Conservation (phyloP, 75 land plant genomes). For the Pinus albicaulis region DNA sequence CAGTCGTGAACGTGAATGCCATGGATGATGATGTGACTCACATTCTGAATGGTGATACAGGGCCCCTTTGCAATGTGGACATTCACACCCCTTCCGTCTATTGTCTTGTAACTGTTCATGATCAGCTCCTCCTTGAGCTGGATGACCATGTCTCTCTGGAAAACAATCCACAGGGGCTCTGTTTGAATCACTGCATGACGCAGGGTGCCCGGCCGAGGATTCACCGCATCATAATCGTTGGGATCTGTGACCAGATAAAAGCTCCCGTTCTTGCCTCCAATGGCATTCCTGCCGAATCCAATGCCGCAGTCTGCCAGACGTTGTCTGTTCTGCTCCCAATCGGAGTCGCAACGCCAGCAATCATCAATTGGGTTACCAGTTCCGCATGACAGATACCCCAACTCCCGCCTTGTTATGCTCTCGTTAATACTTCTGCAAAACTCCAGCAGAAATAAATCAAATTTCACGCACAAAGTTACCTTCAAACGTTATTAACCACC, state of each 20-base stretch:
- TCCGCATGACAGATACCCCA: slow-evolving; percentile 28
- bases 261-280: slow-evolving; percentile 36
- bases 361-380: slow-evolving; percentile 58
- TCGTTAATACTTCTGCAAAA: slow-evolving; percentile 5
- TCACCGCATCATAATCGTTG: slow-evolving; percentile 40
- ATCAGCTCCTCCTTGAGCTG: slow-evolving; percentile 45
- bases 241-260: slow-evolving; percentile 42
- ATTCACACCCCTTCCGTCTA: slow-evolving; percentile 48
- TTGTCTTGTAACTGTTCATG: slow-evolving; percentile 50
- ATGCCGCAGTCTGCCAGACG: slow-evolving; percentile 40
- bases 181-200: slow-evolving; percentile 42
- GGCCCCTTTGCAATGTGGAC: slow-evolving; percentile 52
- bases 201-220: slow-evolving; percentile 44
- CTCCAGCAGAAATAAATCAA: neutral
- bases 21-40: slow-evolving; percentile 45
- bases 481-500: neutral
- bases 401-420: slow-evolving; percentile 13
- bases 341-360: slow-evolving; percentile 49
- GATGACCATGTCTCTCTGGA: slow-evolving; percentile 46
- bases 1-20: slow-evolving; percentile 52
- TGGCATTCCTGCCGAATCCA: slow-evolving; percentile 43
- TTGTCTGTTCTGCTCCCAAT: slow-evolving; percentile 28
- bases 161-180: slow-evolving; percentile 53
- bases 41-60: slow-evolving; percentile 42
- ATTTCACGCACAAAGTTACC: too few relatives aligned